These are phyloP conservation scores for Trichoderma aggressivum DNA, from an alignment of 2,329 filamentous ascomycete genomes.

Conservation along the genomic window DNA sequence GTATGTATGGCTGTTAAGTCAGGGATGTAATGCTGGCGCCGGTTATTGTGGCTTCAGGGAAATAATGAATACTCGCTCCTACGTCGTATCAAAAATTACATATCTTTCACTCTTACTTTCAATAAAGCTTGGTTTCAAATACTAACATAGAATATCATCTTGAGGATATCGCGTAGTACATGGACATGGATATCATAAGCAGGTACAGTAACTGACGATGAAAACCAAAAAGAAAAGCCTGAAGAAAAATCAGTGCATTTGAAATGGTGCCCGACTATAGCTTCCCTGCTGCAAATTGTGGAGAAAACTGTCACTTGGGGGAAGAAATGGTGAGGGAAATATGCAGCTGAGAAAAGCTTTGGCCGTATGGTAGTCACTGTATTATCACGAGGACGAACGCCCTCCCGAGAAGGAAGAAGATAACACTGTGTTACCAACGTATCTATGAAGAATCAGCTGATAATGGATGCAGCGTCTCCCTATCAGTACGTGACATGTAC, in stretches of 20 bases:
- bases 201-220: not conserved
- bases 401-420: not conserved
- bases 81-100: not conserved
- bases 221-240: not conserved
- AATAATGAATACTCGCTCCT: not conserved
- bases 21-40: not conserved
- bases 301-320: not conserved
- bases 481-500: not conserved
- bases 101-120: not conserved
- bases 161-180: not conserved
- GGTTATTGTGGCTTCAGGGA: not conserved
- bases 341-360: constrained; percentile 3
- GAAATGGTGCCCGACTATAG: not conserved
- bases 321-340: constrained; percentile 1
- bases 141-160: not conserved
- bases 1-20: not conserved
- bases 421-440: not conserved
- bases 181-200: not conserved
- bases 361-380: constrained; percentile 6
- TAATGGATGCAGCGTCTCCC: not conserved
- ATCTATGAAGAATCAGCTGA: not conserved
- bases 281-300: not conserved
- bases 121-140: not conserved
- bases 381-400: not conserved
- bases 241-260: not conserved